Evolutionary conservation across 805 yeast species (phyloP).

Genomic region (Schizosaccharomyces pombe): DNA sequence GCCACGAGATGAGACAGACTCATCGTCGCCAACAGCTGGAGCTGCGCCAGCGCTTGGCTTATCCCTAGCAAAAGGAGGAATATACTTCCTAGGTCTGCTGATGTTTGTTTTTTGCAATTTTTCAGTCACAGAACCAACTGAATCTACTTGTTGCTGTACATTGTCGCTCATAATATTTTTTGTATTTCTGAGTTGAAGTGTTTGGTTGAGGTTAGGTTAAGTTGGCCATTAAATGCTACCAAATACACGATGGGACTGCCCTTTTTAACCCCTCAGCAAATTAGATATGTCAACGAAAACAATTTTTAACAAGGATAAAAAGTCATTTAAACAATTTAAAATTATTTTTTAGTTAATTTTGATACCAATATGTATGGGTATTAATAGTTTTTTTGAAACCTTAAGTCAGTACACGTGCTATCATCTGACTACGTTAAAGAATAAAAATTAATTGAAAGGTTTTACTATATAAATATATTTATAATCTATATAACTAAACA

Average conservation of each 20-base stretch:
- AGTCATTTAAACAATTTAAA: too few species aligned
- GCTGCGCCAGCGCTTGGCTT: conserved; percentile 7
- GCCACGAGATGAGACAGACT: not conserved
- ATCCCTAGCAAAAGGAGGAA: conserved; percentile 6
- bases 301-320: not conserved
- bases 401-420: too few species aligned
- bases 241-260: not conserved
- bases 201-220: not conserved
- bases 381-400: too few species aligned
- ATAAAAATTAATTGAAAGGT: too few species aligned
- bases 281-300: not conserved
- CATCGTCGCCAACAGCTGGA: conserved; percentile 5
- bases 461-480: too few species aligned
- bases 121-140: conserved; percentile 4
- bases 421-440: too few species aligned
- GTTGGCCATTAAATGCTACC: not conserved
- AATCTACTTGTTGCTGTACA: conserved; percentile 4
- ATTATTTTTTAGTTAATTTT: too few species aligned
- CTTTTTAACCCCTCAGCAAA: not conserved
- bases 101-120: not conserved
- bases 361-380: too few species aligned
- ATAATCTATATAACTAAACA: too few species aligned
- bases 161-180: conserved; percentile 3
- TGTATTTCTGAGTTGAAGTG: not conserved
- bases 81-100: not conserved